Evolutionary conservation across 106 monocot species (phyloP).

Genomic region (Acanthochlamys bracteata): DNA sequence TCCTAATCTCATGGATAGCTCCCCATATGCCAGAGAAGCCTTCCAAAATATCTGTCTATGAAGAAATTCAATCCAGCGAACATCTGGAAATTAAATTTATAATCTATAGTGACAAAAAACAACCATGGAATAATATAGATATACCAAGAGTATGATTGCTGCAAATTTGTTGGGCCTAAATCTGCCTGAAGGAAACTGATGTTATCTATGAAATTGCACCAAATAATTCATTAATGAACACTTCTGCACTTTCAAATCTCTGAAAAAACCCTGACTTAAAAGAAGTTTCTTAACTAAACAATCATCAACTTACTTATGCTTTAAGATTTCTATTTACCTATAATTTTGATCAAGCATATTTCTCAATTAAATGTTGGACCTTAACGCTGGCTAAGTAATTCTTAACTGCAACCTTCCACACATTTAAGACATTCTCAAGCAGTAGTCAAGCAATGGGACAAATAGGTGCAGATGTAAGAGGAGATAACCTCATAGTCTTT

Average conservation of each 20-base stretch:
- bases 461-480: neutral
- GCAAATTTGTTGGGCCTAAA: neutral
- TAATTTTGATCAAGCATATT: neutral
- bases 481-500: conserved; percentile 73
- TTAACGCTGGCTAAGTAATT: too few relatives aligned
- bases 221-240: neutral
- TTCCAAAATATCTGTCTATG: conserved; percentile 64
- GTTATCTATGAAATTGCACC: neutral
- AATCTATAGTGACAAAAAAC: neutral
- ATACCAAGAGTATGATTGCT: neutral
- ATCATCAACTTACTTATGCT: neutral
- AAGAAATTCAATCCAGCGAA: conserved; percentile 1
- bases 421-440: neutral
- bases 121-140: neutral
- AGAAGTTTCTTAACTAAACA: too few relatives aligned
- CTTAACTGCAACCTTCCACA: neutral
- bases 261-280: neutral
- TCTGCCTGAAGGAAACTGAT: neutral
- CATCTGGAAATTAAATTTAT: neutral
- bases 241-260: neutral
- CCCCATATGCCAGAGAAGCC: conserved; percentile 62
- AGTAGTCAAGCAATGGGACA: neutral
- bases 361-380: too few relatives aligned
- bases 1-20: conserved; percentile 62
- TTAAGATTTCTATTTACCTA: neutral